Evolutionary conservation across 345 rosid species (phyloP).

Genomic region (Hypericum perforatum): DNA sequence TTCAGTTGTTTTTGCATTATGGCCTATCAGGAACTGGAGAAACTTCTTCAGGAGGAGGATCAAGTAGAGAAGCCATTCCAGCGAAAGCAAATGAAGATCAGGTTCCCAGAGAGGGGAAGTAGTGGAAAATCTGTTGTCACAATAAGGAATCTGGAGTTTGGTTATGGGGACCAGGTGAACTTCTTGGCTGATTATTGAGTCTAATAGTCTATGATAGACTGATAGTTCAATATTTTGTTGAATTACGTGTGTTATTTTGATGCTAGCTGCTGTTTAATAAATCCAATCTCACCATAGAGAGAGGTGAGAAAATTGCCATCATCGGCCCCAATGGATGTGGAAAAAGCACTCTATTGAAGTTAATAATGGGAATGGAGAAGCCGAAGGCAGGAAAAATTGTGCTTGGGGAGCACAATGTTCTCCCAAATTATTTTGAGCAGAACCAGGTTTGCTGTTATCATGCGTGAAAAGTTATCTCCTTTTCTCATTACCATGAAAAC

Average conservation of each 20-base stretch:
- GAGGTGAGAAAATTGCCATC: constrained; percentile 82
- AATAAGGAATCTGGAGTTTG: constrained; percentile 60
- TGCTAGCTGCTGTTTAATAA: constrained; percentile 58
- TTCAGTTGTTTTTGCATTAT: too few relatives aligned
- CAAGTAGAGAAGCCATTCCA: constrained; percentile 87
- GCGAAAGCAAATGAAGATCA: constrained; percentile 84
- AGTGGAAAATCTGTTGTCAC: constrained; percentile 70
- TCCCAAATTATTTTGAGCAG: constrained; percentile 97
- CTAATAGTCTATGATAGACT: too few relatives aligned
- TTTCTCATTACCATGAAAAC: not conserved
- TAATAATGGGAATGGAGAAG: constrained; percentile 77
- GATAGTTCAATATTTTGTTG: too few relatives aligned
- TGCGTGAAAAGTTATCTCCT: not conserved
- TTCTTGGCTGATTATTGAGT: not conserved
- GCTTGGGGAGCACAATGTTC: constrained; percentile 84
- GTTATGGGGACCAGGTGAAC: constrained; percentile 66
- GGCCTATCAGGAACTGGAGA: constrained; percentile 61
- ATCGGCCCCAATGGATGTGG: constrained; percentile 98
- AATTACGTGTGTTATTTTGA: constrained; percentile 5
- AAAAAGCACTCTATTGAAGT: constrained; percentile 75
- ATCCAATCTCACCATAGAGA: constrained; percentile 64
- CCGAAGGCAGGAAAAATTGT: constrained; percentile 57
- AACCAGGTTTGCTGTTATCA: constrained; percentile 54
- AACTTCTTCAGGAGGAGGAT: constrained; percentile 72
- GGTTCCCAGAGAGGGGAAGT: constrained; percentile 89